Percentiles rank a stretch among this genome's conserved stretches.
These are phyloP conservation scores for Teunomyces stri DNA, from an alignment of 805 yeast genomes.

Conservation along the genomic window DNA sequence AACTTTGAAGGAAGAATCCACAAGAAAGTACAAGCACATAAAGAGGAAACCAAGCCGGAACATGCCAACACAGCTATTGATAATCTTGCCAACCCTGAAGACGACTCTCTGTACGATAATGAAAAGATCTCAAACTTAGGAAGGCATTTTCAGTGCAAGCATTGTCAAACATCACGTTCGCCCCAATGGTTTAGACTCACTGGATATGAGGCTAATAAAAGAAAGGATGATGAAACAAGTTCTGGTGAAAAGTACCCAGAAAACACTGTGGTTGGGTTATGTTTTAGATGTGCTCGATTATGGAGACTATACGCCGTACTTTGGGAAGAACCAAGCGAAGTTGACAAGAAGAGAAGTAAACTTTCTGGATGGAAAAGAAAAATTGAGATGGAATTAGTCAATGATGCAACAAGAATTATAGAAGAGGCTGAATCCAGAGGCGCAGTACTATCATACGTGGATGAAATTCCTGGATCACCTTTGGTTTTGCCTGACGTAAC, in stretches of 20 bases:
- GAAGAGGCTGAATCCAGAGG: conserved; percentile 43
- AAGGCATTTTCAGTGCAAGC: conserved; percentile 60
- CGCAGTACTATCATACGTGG: conserved; percentile 19
- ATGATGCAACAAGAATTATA: conserved; percentile 57
- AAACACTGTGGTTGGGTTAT: conserved; percentile 55
- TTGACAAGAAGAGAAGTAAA: conserved; percentile 46
- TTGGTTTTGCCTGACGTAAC: not conserved
- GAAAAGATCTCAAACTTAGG: conserved; percentile 43
- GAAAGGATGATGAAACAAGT: conserved; percentile 14
- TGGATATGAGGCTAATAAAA: conserved; percentile 47
- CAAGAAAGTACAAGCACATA: conserved; percentile 47
- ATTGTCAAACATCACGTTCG: conserved; percentile 60
- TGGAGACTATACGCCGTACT: conserved; percentile 88
- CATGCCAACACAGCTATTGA: conserved; percentile 26
- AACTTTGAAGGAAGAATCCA: conserved; percentile 68
- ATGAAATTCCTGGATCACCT: not conserved
- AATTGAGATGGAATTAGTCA: conserved; percentile 63
- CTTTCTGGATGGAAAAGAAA: conserved; percentile 57
- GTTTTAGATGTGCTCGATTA: conserved; percentile 81
- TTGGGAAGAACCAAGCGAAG: conserved; percentile 80
- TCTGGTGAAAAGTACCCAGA: conserved; percentile 12
- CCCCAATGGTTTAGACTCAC: conserved; percentile 70
- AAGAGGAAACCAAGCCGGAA: conserved; percentile 14
- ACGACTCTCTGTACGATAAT: conserved; percentile 68
- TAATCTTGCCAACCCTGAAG: conserved; percentile 59